A percentile compares a stretch with the other conserved stretches of the same genome.
phyloP scores from a whole-genome alignment of 2,329 filamentous ascomycete genomes.

The Fusarium papillatum region DNA sequence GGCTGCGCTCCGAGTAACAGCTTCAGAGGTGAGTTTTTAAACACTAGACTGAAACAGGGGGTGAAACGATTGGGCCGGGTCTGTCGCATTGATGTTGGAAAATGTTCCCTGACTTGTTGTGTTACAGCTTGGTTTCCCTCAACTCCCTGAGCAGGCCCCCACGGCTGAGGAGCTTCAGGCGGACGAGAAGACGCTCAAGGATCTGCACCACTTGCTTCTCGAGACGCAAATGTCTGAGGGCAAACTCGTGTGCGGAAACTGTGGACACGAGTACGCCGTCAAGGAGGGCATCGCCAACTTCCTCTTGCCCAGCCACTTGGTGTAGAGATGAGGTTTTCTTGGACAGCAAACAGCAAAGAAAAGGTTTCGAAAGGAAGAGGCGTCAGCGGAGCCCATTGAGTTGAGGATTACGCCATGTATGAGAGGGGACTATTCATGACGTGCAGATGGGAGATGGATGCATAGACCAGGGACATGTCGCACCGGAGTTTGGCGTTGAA shows the following conservation, averaged over 20 bases:
- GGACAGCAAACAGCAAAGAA: background rate
- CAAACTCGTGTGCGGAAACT: constrained; percentile 90
- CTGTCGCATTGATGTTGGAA: constrained; percentile 3
- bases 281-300: constrained; percentile 99
- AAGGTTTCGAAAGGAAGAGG: background rate
- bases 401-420: background rate
- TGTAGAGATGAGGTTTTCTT: constrained; percentile 54
- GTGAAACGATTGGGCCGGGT: background rate
- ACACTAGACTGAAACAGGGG: background rate
- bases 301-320: constrained; percentile 91
- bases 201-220: constrained; percentile 85
- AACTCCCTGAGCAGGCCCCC: constrained; percentile 75
- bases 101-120: constrained; percentile 17
- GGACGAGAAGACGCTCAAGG: constrained; percentile 79
- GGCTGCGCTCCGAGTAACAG: constrained; percentile 81
- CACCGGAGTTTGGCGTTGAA: constrained; percentile 44
- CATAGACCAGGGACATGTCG: background rate
- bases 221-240: constrained; percentile 94
- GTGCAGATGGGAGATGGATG: background rate
- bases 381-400: background rate
- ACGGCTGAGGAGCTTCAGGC: constrained; percentile 71
- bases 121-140: constrained; percentile 81
- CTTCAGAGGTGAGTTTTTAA: constrained; percentile 75
- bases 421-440: constrained; percentile 9
- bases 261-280: constrained; percentile 93